Evolutionary conservation across 2,329 filamentous ascomycete species (phyloP).

Genomic region (Ceratocystis diversiconidia): DNA sequence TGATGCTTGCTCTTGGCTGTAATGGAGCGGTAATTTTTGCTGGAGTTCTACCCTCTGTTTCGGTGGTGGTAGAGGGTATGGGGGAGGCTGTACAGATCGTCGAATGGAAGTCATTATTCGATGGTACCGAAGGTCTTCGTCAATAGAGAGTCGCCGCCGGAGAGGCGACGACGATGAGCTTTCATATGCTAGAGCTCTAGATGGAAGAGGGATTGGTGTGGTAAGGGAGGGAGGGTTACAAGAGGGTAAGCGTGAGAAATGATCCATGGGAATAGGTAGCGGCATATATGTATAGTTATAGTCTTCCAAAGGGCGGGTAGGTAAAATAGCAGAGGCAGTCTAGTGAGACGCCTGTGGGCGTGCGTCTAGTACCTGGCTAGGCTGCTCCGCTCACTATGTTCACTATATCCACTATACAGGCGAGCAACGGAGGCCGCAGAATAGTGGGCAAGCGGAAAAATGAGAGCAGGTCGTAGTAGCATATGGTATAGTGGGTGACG

Average conservation of each 20-base stretch:
- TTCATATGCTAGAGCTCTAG: slow-evolving; percentile 4
- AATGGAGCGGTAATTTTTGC: not conserved
- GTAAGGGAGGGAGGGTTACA: not conserved
- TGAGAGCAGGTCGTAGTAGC: not conserved
- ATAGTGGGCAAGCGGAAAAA: not conserved
- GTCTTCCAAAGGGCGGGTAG: not conserved
- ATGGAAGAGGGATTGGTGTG: not conserved
- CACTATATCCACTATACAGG: not conserved
- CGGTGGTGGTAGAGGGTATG: slow-evolving; percentile 25
- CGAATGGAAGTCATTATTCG: slow-evolving; percentile 34
- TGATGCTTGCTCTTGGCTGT: slow-evolving; percentile 14
- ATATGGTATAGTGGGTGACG: not conserved
- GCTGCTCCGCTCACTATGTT: not conserved
- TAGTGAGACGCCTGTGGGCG: not conserved
- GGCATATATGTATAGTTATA: slow-evolving; percentile 11
- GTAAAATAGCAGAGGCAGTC: not conserved
- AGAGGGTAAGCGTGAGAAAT: not conserved
- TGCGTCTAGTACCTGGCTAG: slow-evolving; percentile 7
- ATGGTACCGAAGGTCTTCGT: slow-evolving; percentile 41
- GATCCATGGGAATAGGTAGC: slow-evolving; percentile 12
- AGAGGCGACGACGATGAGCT: slow-evolving; percentile 23
- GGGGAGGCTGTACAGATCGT: slow-evolving; percentile 35
- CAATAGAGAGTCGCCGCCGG: slow-evolving; percentile 38
- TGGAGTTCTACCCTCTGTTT: not conserved
- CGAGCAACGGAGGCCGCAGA: not conserved